A percentile compares a stretch with the other conserved stretches of the same genome.
These are phyloP conservation scores for Bimuria novae-zelandiae DNA, from an alignment of 2,329 filamentous ascomycete species.

Conservation along the genomic window DNA sequence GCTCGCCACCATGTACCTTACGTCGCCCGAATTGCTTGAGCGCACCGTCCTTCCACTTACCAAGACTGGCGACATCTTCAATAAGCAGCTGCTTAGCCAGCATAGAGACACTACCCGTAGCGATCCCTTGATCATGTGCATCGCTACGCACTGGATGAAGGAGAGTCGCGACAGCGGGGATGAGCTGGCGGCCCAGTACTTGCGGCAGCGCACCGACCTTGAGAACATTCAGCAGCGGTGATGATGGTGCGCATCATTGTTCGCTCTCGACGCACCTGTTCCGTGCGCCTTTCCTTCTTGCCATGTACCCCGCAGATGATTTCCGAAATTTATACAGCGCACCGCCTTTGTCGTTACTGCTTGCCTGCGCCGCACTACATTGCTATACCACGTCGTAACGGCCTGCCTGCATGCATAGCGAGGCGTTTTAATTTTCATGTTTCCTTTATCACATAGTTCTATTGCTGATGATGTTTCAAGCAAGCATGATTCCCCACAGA, in stretches of 20 bases:
- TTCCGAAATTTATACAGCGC: background rate
- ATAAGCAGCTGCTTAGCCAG: conserved; percentile 77
- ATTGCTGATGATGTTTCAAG: conserved; percentile 9
- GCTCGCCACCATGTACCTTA: conserved; percentile 89
- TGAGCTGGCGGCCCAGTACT: conserved; percentile 77
- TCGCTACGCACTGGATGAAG: conserved; percentile 98
- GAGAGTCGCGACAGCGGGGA: conserved; percentile 85
- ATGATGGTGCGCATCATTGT: conserved; percentile 14
- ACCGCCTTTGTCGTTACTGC: conserved; percentile 6
- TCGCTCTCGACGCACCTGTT: conserved; percentile 10
- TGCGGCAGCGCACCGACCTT: conserved; percentile 72
- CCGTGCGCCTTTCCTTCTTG: conserved; percentile 14
- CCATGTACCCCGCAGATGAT: conserved; percentile 9
- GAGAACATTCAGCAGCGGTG: conserved; percentile 58
- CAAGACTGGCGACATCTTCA: conserved; percentile 86
- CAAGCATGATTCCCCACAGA: conserved; percentile 25
- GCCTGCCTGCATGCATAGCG: conserved; percentile 35
- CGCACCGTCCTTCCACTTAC: conserved; percentile 82
- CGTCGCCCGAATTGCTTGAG: conserved; percentile 81
- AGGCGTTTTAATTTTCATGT: conserved; percentile 21
- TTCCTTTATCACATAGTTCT: background rate
- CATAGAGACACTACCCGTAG: conserved; percentile 66
- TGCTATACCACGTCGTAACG: conserved; percentile 18
- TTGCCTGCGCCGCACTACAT: conserved; percentile 16
- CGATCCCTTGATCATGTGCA: conserved; percentile 87